These are phyloP conservation scores for Microbotryum violaceum DNA, from an alignment of 1,284 basidiomycete species.

Conservation along the genomic window DNA sequence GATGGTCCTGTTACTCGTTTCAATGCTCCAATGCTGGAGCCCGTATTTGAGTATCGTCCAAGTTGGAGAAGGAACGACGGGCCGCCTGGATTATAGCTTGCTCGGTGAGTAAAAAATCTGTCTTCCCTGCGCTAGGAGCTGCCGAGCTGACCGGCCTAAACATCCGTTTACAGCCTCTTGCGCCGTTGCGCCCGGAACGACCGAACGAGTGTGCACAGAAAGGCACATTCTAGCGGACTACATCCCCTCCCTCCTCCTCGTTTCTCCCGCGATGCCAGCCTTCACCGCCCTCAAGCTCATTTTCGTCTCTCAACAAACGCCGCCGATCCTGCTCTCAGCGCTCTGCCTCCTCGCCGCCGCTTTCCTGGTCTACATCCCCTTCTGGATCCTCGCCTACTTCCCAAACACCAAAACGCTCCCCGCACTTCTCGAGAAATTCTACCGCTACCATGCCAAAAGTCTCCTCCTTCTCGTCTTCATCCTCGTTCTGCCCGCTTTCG, in stretches of 20 bases:
- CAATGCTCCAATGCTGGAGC: neutral
- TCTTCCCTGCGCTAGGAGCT: neutral
- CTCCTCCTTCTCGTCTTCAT: slow-evolving; percentile 8
- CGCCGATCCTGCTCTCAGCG: slow-evolving; percentile 19
- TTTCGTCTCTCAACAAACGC: slow-evolving; percentile 15
- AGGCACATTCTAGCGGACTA: slow-evolving; percentile 11
- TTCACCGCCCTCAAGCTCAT: slow-evolving; percentile 22
- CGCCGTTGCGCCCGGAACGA: neutral
- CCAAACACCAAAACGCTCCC: slow-evolving; percentile 10
- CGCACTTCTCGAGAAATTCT: slow-evolving; percentile 1
- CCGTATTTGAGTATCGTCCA: slow-evolving; percentile 13
- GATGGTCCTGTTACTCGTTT: neutral
- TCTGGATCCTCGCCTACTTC: slow-evolving; percentile 30
- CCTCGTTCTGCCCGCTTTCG: slow-evolving; percentile 15
- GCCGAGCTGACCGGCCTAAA: neutral
- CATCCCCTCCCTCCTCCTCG: slow-evolving; percentile 8
- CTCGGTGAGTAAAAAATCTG: neutral
- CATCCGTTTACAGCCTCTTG: slow-evolving; percentile 18
- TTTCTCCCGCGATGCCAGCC: slow-evolving; percentile 20
- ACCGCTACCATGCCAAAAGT: slow-evolving; percentile 12
- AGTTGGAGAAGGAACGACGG: slow-evolving; percentile 5
- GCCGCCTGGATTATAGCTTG: slow-evolving; percentile 15
- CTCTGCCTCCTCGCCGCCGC: slow-evolving; percentile 10
- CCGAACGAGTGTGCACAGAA: slow-evolving; percentile 3
- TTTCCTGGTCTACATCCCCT: slow-evolving; percentile 21